phyloP scores from a whole-genome alignment of 495 filamentous ascomycete species.

The Xylaria scruposa region DNA sequence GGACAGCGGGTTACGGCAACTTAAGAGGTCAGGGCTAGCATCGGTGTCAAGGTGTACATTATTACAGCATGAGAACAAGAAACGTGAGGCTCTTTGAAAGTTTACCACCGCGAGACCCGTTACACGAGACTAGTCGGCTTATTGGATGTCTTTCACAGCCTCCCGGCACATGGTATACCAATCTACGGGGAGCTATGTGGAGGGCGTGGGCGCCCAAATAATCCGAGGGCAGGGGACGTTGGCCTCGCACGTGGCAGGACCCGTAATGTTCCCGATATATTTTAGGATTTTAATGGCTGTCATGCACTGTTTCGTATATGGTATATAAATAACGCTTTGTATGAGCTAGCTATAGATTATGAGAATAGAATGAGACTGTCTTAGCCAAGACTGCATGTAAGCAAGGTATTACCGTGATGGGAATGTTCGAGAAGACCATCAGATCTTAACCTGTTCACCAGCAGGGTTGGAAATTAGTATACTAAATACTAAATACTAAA shows the following conservation, averaged over 20 bases:
- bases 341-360: slow-evolving; percentile 10
- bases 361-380: background rate
- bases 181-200: background rate
- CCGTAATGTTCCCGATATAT: background rate
- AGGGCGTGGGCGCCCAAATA: background rate
- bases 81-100: background rate
- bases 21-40: slow-evolving; percentile 33
- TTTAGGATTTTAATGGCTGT: background rate
- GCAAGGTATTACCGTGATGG: background rate
- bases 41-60: slow-evolving; percentile 46
- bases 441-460: too few relatives aligned
- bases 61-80: slow-evolving; percentile 37
- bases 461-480: too few relatives aligned
- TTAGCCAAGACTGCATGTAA: background rate
- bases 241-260: background rate
- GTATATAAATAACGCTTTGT: slow-evolving; percentile 13
- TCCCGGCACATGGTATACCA: background rate
- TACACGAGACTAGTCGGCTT: background rate
- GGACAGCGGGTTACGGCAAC: slow-evolving; percentile 21
- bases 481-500: too few relatives aligned
- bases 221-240: background rate
- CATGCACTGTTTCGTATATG: background rate
- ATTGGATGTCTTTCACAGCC: background rate
- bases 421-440: background rate
- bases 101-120: background rate